Evolutionary conservation across 75 land plant species (phyloP).

Genomic region (Selaginella tamariscina): DNA sequence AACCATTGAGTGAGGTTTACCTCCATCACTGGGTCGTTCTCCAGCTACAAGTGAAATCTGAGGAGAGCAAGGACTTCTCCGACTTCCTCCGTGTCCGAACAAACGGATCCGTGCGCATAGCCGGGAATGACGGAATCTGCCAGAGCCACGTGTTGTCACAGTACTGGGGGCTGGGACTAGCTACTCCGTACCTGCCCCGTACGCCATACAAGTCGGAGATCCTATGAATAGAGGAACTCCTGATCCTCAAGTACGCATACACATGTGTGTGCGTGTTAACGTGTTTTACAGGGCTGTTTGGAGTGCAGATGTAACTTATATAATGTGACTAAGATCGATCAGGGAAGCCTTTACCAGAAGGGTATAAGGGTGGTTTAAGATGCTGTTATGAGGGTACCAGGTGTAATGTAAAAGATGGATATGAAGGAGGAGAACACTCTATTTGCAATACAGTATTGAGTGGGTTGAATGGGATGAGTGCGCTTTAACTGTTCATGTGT

Average conservation of each 20-base stretch:
- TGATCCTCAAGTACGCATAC: slow-evolving; percentile 41
- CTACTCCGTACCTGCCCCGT: slow-evolving; percentile 60
- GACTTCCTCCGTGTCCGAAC: too few relatives aligned
- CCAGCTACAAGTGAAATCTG: too few relatives aligned
- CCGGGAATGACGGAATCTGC: slow-evolving; percentile 60
- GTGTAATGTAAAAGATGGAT: slow-evolving; percentile 42
- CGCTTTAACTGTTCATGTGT: slow-evolving; percentile 45
- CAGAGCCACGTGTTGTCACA: slow-evolving; percentile 30
- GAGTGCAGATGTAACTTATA: slow-evolving; percentile 48
- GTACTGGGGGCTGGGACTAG: slow-evolving; percentile 68
- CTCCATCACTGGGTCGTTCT: slow-evolving; percentile 88
- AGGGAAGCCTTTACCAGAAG: slow-evolving; percentile 31
- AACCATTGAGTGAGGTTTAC: slow-evolving; percentile 73
- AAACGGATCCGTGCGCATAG: too few relatives aligned
- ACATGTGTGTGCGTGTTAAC: too few relatives aligned
- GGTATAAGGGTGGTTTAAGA: slow-evolving; percentile 52
- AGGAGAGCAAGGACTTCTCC: too few relatives aligned
- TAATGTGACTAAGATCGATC: slow-evolving; percentile 48
- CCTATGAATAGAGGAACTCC: slow-evolving; percentile 42
- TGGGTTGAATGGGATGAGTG: slow-evolving; percentile 56
- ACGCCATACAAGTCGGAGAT: slow-evolving; percentile 69
- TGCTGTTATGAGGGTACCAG: slow-evolving; percentile 70
- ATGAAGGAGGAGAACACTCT: slow-evolving; percentile 39
- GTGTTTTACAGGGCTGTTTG: too few relatives aligned
- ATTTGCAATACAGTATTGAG: slow-evolving; percentile 61